Evolutionary conservation across 129 eudicot species (phyloP).

Genomic region (Chrysanthemum seticuspe): DNA sequence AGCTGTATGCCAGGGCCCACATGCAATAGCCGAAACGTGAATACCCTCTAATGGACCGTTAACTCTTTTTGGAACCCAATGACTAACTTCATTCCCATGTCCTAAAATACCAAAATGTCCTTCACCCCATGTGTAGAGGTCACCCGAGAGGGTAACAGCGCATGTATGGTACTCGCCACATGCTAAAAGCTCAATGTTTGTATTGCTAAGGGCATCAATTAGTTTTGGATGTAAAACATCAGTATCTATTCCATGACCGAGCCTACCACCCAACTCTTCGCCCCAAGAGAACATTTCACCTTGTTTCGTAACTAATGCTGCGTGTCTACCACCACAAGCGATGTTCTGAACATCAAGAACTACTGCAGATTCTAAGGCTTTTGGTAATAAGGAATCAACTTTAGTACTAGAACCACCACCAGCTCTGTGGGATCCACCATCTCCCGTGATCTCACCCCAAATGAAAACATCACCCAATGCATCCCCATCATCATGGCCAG

Average conservation of each 20-base stretch:
- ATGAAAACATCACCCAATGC: slow-evolving; percentile 84
- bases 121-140: slow-evolving; percentile 93
- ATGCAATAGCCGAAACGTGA: slow-evolving; percentile 61
- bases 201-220: slow-evolving; percentile 53
- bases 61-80: slow-evolving; percentile 86
- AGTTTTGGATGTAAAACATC: slow-evolving; percentile 77
- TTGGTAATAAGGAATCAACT: slow-evolving; percentile 65
- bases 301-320: slow-evolving; percentile 77
- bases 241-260: slow-evolving; percentile 81
- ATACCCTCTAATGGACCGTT: slow-evolving; percentile 70
- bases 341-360: slow-evolving; percentile 73
- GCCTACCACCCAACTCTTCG: slow-evolving; percentile 81
- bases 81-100: slow-evolving; percentile 68
- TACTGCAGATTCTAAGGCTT: slow-evolving; percentile 73
- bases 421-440: slow-evolving; percentile 53
- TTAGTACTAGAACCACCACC: slow-evolving; percentile 38
- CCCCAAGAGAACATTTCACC: slow-evolving; percentile 97
- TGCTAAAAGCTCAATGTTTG: slow-evolving; percentile 68
- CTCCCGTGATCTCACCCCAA: slow-evolving; percentile 85
- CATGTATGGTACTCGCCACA: slow-evolving; percentile 92
- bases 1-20: slow-evolving; percentile 99
- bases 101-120: slow-evolving; percentile 81
- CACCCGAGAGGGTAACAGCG: slow-evolving; percentile 83
- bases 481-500: slow-evolving; percentile 74
- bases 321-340: slow-evolving; percentile 84